Evolutionary conservation across 345 rosid species (phyloP), one percentile per base, ranked within the genome.

Genomic region (Arabidopsis suecica): DNA sequence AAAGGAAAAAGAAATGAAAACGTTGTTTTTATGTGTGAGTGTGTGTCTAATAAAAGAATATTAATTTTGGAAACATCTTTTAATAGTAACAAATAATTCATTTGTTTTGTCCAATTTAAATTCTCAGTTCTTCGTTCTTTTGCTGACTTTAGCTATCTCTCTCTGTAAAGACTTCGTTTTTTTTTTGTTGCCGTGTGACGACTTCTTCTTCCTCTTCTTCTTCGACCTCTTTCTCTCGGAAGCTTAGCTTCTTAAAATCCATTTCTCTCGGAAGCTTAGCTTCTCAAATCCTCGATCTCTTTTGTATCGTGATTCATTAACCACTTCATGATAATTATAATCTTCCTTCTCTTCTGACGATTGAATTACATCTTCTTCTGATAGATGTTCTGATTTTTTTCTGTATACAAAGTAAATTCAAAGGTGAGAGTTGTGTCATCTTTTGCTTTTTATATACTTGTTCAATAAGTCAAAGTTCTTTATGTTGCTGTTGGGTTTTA

Each of bases 151-250:
- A 49, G 69, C 65, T 54, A 0, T 28, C 30, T 69, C 65, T 28
- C 30, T 69, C 65, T 16, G 32, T 49, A 36, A 68, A 68, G 73
- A 75, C 74, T 75, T 68, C 32, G 51, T 6, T 7, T 0, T 13
- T 34, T 23, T 36, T 42, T 42, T 40, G 53, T 42, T 40, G 73
- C 77, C 81, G 81, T 78, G 81, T 42, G 69, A 72, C 38, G 77
- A 72, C 81, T 78, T 72, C 68, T 72, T 48, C 61, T 0, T 72
- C 68, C 65, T 48, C 61, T 0, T 75, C 63, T 1, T 73, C 44
- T 9, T 60, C 65, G 5, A 28, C 23, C 3, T 54, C 18, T 0
- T 41, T 9, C 18, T 68, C 61, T 53, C 33, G 23, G 23, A 36
- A 77, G 66, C 71, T 77, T 45, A 34, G 22, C 68, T 50, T 68